Base-by-base conservation (phyloP, 2,329 filamentous ascomycete species). In the Ceratocystis ficicola region DNA sequence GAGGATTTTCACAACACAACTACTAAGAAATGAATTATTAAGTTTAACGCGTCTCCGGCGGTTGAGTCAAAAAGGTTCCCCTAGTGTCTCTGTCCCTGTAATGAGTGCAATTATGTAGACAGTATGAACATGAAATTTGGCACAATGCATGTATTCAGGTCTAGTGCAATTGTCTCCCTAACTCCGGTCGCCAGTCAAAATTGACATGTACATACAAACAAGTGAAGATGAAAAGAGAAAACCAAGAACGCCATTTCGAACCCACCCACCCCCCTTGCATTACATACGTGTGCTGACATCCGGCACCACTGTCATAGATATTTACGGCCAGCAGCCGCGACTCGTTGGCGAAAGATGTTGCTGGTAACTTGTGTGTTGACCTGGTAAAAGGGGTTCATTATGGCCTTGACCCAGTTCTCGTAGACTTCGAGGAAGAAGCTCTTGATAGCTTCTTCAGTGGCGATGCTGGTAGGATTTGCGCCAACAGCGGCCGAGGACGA, bases 371-470 rank as follows among this genome's bases (percentile, higher is more conserved):
- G 86, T 81, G 88, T 88, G 70, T 95, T 93, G 65, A 87, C 84
- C 65, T 83, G 81, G 78, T 96, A 97, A 75, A 99, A 99, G 0
- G 94, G 94, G 73, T 86, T 97, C 94, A 99, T 97, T 67, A 92
- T 86, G 12, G 92, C 89, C 81, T 99, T 99, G 70, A 96, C 84
- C 87, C 93, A 99, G 70, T 86, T 90, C 77, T 99, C 94, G 77
- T 96, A 97, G 12, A 96, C 89, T 74, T 99, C 94, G 17, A 83
- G 81, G 78, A 99, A 96, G 78, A 97, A 99, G 76, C 90, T 90
- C 74, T 90, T 86, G 71, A 97, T 89, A 3, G 94, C 93, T 77
- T 99, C 94, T 77, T 99, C 94, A 4, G 93, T 95, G 73, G 93
- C 90, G 5, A 90, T 87, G 67, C 87, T 89, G 2, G 87, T 93